Evolutionary conservation across 768 basidiomycete species (phyloP).

Genomic region (Mycena haematopus): DNA sequence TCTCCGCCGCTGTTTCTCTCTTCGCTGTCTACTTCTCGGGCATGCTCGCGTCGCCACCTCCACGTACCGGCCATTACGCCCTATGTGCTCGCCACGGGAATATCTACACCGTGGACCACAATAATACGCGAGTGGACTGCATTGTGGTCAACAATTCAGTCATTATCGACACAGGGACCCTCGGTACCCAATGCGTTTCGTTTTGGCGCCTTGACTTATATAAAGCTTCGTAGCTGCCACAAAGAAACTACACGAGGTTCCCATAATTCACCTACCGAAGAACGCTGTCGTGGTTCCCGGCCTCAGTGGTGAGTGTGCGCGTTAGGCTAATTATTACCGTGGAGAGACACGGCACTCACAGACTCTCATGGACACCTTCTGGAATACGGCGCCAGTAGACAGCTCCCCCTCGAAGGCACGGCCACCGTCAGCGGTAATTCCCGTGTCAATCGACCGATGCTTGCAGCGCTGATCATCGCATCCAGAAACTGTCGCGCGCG

Average conservation of each 20-base stretch:
- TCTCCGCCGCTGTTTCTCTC: conserved; percentile 8
- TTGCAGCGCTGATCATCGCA: background rate
- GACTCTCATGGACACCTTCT: conserved; percentile 87
- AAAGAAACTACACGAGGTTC: background rate
- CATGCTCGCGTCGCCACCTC: background rate
- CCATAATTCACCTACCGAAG: conserved; percentile 27
- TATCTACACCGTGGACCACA: conserved; percentile 75
- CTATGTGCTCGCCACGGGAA: conserved; percentile 57
- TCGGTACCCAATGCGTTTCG: conserved; percentile 45
- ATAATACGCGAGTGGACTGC: conserved; percentile 61
- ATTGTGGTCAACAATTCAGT: conserved; percentile 57
- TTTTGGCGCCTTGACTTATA: background rate
- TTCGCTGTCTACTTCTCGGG: background rate
- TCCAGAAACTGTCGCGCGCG: conserved; percentile 52
- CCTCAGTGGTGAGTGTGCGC: conserved; percentile 58
- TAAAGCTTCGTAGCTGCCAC: conserved; percentile 41
- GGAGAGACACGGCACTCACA: conserved; percentile 33
- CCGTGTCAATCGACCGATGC: background rate
- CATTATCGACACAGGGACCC: conserved; percentile 55
- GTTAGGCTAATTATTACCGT: background rate
- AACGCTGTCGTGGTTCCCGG: conserved; percentile 71
- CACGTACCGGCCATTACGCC: conserved; percentile 44
- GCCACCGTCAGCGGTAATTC: conserved; percentile 62
- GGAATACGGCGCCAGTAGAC: conserved; percentile 73
- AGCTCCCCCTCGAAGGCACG: conserved; percentile 70